Base-by-base conservation (phyloP, 2,329 filamentous ascomycete genomes). In the Colletotrichum zoysiae region DNA sequence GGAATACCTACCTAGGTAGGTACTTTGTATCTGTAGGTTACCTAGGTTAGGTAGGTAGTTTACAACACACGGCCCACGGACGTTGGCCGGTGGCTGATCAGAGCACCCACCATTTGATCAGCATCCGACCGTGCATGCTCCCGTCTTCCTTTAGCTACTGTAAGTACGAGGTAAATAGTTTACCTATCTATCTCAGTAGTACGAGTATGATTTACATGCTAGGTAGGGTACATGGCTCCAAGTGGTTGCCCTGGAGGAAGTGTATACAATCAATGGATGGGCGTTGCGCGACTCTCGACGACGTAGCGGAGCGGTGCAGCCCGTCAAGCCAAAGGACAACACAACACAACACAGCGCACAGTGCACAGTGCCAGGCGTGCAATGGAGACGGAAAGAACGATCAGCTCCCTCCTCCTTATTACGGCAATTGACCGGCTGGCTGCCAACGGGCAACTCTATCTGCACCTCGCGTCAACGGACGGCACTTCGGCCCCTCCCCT, bases 401-500 rank as follows among this genome's bases (percentile, higher is more conserved):
- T 70, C 70, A 72, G 70, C 65, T 65, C 46, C 63, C 65, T 65
- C 46, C 63, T 59, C 46, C 50, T 53, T 26, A 20, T 53, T 26
- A 11, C 50, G 69, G 60, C 60, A 61, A n/a, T 60, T 66, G 46
- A 60, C 64, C 70, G 60, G 66, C 70, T 70, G 60, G 66, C 70
- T 70, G 65, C 69, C 60, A 70, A 67, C 55, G 59, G 66, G 46
- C 59, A 72, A 72, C 70, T 72, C 66, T 72, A 70, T 70, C 70
- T 72, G 65, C 70, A 72, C 70, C 66, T 72, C 66, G 60, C 66
- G 48, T 58, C 70, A 70, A 70, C 65, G 65, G 59, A 70, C 65
- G 65, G 59, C 55, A 70, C 65, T 60, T 70, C 56, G 59, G 65
- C 59, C 33, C 59, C 67, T 12, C 18, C 16, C 68, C 50, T n/a